These are phyloP conservation scores for Onygenales sp. DNA, from an alignment of 2,329 filamentous ascomycete genomes.

Conservation along the genomic window DNA sequence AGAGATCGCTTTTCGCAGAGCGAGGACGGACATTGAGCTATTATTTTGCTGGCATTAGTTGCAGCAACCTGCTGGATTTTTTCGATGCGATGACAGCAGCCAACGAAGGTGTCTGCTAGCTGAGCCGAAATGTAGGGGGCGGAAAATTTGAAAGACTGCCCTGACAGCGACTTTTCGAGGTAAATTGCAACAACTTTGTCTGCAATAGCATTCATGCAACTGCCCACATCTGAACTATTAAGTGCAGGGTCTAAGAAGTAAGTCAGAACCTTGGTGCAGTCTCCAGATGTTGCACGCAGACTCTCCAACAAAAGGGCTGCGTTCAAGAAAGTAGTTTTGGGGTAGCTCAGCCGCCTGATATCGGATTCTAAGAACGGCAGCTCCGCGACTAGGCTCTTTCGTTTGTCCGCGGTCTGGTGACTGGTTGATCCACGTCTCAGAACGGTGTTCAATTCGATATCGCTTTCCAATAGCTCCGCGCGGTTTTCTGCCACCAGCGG, in stretches of 20 bases:
- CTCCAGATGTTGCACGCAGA: conserved; percentile 72
- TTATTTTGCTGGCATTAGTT: conserved; percentile 73
- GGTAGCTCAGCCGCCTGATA: conserved; percentile 74
- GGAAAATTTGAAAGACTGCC: conserved; percentile 68
- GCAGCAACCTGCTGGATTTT: conserved; percentile 83
- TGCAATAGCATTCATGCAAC: conserved; percentile 54
- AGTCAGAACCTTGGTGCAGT: conserved; percentile 78
- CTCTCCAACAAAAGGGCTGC: conserved; percentile 84
- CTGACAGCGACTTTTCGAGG: conserved; percentile 62
- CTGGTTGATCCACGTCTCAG: conserved; percentile 75
- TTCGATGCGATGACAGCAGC: conserved; percentile 87
- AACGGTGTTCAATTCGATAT: conserved; percentile 92
- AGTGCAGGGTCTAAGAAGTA: conserved; percentile 94
- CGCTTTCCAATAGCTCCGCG: conserved; percentile 83
- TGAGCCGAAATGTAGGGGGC: conserved; percentile 84
- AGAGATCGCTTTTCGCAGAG: conserved; percentile 83
- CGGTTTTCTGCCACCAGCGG: conserved; percentile 82
- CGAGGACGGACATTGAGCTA: conserved; percentile 74
- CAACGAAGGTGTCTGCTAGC: conserved; percentile 72
- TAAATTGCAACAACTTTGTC: conserved; percentile 71
- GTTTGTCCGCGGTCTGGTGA: conserved; percentile 63
- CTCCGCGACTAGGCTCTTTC: conserved; percentile 63
- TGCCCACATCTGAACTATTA: conserved; percentile 50
- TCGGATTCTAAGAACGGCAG: conserved; percentile 69
- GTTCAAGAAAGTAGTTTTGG: conserved; percentile 85